Conservation (phyloP, 352 stramenopile species). For the Globisporangium perplexum region DNA sequence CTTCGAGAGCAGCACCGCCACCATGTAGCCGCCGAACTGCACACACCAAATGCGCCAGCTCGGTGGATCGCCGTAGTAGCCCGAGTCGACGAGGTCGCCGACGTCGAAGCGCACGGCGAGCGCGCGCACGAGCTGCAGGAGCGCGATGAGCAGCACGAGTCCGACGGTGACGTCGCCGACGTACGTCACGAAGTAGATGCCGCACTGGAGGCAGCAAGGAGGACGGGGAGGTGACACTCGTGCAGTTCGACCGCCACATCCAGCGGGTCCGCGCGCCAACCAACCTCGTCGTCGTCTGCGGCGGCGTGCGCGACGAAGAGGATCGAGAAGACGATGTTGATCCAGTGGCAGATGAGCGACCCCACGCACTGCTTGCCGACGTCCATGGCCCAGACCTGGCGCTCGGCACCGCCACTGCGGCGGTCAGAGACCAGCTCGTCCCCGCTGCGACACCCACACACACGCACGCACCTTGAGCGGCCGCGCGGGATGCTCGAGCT, state of each 20-base stretch:
- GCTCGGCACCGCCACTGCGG: not conserved
- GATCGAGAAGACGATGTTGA: conserved; percentile 61
- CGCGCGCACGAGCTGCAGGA: conserved; percentile 37
- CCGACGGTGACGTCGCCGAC: conserved; percentile 62
- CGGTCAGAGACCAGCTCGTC: not conserved
- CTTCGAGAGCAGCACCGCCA: conserved; percentile 51
- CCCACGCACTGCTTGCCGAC: conserved; percentile 65
- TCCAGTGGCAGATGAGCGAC: conserved; percentile 48
- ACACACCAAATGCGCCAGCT: conserved; percentile 47
- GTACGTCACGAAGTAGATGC: conserved; percentile 71
- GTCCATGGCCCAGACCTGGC: conserved; percentile 60
- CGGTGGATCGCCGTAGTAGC: conserved; percentile 67
- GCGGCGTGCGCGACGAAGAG: conserved; percentile 37
- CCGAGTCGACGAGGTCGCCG: conserved; percentile 38
- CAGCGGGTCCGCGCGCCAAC: no score
- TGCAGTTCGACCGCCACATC: no score
- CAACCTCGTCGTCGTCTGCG: conserved; percentile 52
- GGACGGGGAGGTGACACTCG: not conserved
- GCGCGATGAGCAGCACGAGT: conserved; percentile 34
- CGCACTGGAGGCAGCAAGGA: conserved; percentile 29
- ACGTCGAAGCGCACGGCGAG: conserved; percentile 26
- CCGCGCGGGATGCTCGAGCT: conserved; percentile 66
- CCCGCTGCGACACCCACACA: no score
- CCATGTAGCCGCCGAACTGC: conserved; percentile 44
- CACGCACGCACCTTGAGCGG: conserved; percentile 33